A percentile compares a stretch with the other conserved stretches of the same genome.
These are phyloP conservation scores for Yamadazyma siamensis DNA, from an alignment of 1,139 yeast genomes.

Conservation along the genomic window DNA sequence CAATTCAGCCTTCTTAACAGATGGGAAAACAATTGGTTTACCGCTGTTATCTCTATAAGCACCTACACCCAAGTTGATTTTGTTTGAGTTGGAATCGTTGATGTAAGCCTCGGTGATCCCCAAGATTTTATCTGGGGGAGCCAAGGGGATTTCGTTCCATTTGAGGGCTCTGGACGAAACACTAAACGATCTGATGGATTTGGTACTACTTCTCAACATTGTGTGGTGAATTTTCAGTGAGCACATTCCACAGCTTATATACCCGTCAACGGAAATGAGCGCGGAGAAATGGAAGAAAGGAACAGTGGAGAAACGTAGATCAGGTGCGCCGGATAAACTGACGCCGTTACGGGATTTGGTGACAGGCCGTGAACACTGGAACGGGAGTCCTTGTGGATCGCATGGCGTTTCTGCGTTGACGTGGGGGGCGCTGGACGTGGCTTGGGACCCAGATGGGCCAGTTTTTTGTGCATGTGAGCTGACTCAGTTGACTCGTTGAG, in stretches of 20 bases:
- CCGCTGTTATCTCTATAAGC: constrained; percentile 49
- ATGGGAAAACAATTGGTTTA: constrained; percentile 46
- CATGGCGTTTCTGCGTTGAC: too few relatives aligned
- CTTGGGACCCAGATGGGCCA: too few relatives aligned
- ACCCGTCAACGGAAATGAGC: constrained; percentile 9
- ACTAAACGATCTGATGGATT: constrained; percentile 12
- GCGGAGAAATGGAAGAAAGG: constrained; percentile 2
- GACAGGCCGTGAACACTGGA: neutral
- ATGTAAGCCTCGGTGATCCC: constrained; percentile 58
- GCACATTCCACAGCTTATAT: constrained; percentile 6
- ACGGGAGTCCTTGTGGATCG: neutral
- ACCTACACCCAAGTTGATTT: constrained; percentile 50
- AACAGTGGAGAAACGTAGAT: neutral
- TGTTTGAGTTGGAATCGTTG: constrained; percentile 37
- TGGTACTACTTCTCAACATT: constrained; percentile 7
- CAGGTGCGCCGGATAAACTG: neutral
- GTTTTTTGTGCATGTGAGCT: too few relatives aligned
- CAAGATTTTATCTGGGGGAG: constrained; percentile 72
- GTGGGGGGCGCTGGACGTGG: too few relatives aligned
- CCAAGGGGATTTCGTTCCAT: constrained; percentile 51
- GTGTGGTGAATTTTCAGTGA: constrained; percentile 1
- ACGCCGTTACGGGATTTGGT: neutral
- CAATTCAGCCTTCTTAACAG: constrained; percentile 46
- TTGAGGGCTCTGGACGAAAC: constrained; percentile 15
- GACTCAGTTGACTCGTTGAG: too few relatives aligned